Evolutionary conservation across 208 protist species (phyloP), one percentile per base, ranked within the genome.

Genomic region (Leishmania martiniquensis): DNA sequence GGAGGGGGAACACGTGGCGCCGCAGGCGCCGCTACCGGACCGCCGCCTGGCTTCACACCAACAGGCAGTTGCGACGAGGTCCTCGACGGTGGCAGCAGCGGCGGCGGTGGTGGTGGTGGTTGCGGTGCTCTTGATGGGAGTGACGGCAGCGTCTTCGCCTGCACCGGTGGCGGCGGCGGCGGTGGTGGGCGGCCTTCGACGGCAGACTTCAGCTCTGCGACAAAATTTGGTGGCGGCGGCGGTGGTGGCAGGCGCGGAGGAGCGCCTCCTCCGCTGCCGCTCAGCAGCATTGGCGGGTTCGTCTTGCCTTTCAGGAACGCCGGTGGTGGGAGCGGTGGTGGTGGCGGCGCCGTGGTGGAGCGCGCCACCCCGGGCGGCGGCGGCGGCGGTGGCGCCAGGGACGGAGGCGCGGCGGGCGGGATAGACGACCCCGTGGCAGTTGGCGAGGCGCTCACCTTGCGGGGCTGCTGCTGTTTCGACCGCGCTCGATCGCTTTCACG

Each of bases 281-380:
- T 13, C 39, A 44, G 34, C 15, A 69, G 34, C 80, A 76, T 75
- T 45, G 73, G 71, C 54, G 65, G 69, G 60, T 72, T 72, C 29
- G 67, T 32, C 63, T 32, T 10, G 4, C 80, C 71, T 51, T 76
- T 63, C n/a, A 81, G 71, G 7, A 77, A 49, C 49, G 74, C 42
- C 1, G 77, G 6, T 2, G 60, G 78, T 17, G 73, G 72, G 63
- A 74, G 79, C 49, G 84, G 83, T n/a, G 83, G 85, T 17, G 84
- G 87, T 47, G 80, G 82, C 29, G 75, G 77, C 6, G 82, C 78
- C 1, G 77, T 80, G 2, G 73, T 82, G 20, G 68, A 77, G 22
- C 34, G 70, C 52, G 71, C 88, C 37, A 87, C 77, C 7, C 78
- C 85, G 63, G 87, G 86, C 13, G 76, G 81, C 4, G 80, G 74